phyloP scores from a whole-genome alignment of 1,284 basidiomycete genomes.

The Cryptococcus sp. region DNA sequence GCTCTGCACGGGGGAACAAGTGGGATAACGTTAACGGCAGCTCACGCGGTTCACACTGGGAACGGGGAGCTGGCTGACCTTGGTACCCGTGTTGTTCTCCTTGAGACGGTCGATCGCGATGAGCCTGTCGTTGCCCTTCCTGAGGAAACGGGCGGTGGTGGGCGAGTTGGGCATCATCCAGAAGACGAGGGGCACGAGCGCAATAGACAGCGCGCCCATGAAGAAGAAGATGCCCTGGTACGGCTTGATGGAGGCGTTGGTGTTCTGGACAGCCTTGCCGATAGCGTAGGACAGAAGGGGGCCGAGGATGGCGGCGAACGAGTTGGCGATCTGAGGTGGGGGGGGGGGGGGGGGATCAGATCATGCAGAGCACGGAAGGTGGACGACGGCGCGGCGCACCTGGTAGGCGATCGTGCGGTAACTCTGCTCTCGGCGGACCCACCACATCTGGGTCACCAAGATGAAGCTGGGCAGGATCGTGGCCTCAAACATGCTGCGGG shows the following conservation, averaged over 20 bases:
- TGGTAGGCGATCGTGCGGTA: constrained; percentile 44
- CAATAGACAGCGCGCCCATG: constrained; percentile 54
- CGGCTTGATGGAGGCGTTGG: constrained; percentile 19
- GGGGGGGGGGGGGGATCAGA: too few species aligned
- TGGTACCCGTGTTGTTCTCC: constrained; percentile 50
- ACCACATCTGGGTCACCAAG: constrained; percentile 43
- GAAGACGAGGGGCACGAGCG: constrained; percentile 53
- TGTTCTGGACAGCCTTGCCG: constrained; percentile 25
- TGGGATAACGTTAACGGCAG: too few species aligned
- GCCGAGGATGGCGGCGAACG: constrained; percentile 41
- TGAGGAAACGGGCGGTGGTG: constrained; percentile 44
- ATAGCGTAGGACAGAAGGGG: constrained; percentile 43
- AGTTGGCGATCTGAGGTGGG: constrained; percentile 39
- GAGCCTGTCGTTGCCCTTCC: constrained; percentile 41
- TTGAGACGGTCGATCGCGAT: constrained; percentile 48
- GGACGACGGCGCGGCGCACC: not conserved
- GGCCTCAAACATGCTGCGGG: constrained; percentile 31
- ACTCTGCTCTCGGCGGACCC: constrained; percentile 40
- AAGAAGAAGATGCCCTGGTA: constrained; percentile 56
- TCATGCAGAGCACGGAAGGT: too few species aligned
- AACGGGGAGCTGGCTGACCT: too few species aligned
- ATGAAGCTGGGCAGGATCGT: constrained; percentile 36
- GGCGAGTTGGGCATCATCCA: constrained; percentile 48
- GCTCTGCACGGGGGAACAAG: not conserved
- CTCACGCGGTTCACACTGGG: too few species aligned